Conservation (phyloP, 2,329 filamentous ascomycete genomes). For the Coniochaeta sp. region DNA sequence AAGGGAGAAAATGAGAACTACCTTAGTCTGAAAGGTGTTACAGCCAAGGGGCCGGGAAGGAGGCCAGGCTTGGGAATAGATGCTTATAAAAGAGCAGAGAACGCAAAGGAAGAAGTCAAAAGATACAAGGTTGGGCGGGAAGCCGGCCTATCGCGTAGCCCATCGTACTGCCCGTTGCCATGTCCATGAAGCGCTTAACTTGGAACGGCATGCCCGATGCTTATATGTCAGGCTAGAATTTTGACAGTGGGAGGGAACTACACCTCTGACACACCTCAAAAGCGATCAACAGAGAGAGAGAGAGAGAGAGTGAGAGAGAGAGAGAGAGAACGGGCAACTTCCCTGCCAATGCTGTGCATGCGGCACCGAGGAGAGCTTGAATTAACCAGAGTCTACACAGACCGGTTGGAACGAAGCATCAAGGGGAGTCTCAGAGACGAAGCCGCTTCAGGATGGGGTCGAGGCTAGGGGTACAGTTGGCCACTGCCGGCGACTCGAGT, state of each 20-base stretch:
- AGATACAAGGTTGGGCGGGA: conserved; percentile 2
- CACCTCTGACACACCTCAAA: neutral
- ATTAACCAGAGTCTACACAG: neutral
- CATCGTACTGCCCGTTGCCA: neutral
- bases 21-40: neutral
- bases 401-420: neutral
- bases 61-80: neutral
- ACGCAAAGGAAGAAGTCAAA: neutral
- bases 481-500: neutral
- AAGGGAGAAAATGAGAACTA: neutral
- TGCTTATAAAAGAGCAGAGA: neutral
- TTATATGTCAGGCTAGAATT: neutral
- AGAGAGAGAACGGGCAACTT: neutral
- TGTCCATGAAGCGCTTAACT: neutral
- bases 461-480: no score
- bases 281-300: neutral
- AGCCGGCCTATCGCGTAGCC: neutral
- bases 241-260: neutral
- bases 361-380: neutral
- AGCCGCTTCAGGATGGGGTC: no score
- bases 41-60: neutral
- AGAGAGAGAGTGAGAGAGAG: neutral
- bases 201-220: neutral
- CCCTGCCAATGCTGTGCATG: neutral
- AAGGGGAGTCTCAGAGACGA: neutral